Base-by-base conservation (phyloP, 257 asterid genomes). In the Gentiana macrophylla region DNA sequence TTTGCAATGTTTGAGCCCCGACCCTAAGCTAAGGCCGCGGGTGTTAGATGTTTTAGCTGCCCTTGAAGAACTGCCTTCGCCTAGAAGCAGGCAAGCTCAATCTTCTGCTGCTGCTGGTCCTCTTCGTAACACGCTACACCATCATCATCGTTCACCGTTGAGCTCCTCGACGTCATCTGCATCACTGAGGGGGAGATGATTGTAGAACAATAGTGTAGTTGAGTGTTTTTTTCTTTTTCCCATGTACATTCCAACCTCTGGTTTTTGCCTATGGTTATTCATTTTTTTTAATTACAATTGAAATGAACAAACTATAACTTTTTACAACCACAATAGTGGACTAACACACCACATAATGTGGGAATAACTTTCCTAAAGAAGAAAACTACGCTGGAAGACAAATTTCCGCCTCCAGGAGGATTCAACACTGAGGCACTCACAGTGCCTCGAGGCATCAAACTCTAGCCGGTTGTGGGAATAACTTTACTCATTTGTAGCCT, bases 11-110 rank as follows among this genome's bases (percentile, higher is more conserved):
- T 55, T 86, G 44, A 70, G 68, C 70, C 59, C 66, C 5, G 94
- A 86, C 32, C 77, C 89, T 1, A 84, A 78, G 50, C 79, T 66
- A 9, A 77, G 96, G 78, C 94, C 96, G 1, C 70, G 82, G 9
- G 81, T 86, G 86, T 55, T 82, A 0, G 89, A 81, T 45, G 92
- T 86, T 49, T 45, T 84, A 35, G 64, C 74, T 8, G 81, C 80
- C 6, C 80, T 86, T 6, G 94, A 86, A 57, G 77, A 78, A 52
- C 80, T 86, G 48, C 86, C 81, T 44, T 62, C 84, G 11, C 71
- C 79, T 0, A 83, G 57, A 75, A 63, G 67, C 11, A 8, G 70
- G 12, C 72, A 57, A 59, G 67, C 65, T 49, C 49, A 65, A 2
- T 74, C 55, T 35, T 8, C 43, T 0, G 72, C 76, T 56, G 70